Percentiles rank a stretch among this genome's conserved stretches.
phyloP scores from a whole-genome alignment of 2,329 filamentous ascomycete genomes.

The Cladosporium sp. region DNA sequence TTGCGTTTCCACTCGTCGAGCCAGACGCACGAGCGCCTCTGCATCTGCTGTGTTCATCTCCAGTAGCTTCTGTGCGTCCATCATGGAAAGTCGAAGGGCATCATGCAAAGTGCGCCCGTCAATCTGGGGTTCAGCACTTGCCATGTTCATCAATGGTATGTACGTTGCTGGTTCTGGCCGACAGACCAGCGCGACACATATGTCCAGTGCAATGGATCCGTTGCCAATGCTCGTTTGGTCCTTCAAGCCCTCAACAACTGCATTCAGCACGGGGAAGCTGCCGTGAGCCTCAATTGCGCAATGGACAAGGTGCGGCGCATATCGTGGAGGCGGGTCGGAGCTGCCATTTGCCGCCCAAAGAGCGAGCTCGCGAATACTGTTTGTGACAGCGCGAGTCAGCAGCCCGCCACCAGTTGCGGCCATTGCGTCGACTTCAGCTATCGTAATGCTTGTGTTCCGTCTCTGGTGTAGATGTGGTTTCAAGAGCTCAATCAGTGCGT shows the following conservation, averaged over 20 bases:
- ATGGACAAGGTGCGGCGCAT: slow-evolving; percentile 69
- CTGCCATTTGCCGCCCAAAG: slow-evolving; percentile 58
- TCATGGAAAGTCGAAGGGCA: slow-evolving; percentile 11
- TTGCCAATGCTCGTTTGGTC: slow-evolving; percentile 57
- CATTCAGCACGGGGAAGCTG: slow-evolving; percentile 54
- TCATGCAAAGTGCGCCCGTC: background rate
- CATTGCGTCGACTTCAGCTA: slow-evolving; percentile 68
- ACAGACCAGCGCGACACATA: slow-evolving; percentile 66
- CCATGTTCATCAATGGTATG: slow-evolving; percentile 1
- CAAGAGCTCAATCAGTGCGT: slow-evolving; percentile 60
- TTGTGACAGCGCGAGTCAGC: background rate
- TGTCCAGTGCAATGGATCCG: slow-evolving; percentile 61
- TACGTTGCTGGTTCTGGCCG: slow-evolving; percentile 47
- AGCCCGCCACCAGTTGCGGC: slow-evolving; percentile 27
- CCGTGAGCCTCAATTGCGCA: slow-evolving; percentile 59
- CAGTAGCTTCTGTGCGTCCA: background rate
- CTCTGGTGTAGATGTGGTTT: slow-evolving; percentile 55
- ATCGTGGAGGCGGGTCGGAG: slow-evolving; percentile 55
- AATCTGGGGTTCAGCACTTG: background rate
- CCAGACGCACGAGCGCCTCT: slow-evolving; percentile 36
- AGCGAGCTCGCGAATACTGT: slow-evolving; percentile 48
- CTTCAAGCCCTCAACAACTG: slow-evolving; percentile 65
- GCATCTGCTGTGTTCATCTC: slow-evolving; percentile 31
- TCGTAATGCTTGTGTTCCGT: slow-evolving; percentile 51
- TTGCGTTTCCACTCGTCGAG: slow-evolving; percentile 30